Evolutionary conservation across 2,329 filamentous ascomycete species (phyloP).

Genomic region (Botrytis cinerea): DNA sequence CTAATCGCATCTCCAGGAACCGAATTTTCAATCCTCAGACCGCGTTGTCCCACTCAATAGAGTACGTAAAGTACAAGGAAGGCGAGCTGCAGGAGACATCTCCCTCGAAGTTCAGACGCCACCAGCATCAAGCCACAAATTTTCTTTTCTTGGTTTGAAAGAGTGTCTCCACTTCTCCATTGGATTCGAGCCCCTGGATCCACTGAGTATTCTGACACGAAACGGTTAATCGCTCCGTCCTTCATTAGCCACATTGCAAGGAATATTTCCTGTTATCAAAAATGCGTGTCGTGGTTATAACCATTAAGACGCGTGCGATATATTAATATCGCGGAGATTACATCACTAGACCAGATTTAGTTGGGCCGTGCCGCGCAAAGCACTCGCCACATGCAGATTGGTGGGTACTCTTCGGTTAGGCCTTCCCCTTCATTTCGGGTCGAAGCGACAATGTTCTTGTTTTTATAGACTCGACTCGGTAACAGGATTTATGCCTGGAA

Average conservation of each 20-base stretch:
- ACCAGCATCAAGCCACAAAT: slow-evolving; percentile 12
- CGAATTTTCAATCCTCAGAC: background rate
- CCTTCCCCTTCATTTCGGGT: slow-evolving; percentile 12
- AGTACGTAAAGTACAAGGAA: background rate
- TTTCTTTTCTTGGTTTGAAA: background rate
- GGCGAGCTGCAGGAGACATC: background rate
- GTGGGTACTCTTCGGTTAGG: slow-evolving; percentile 1
- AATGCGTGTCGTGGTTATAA: background rate
- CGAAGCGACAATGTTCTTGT: slow-evolving; percentile 55
- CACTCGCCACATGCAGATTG: slow-evolving; percentile 5
- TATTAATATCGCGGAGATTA: slow-evolving; percentile 19
- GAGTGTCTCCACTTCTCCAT: background rate
- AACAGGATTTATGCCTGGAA: slow-evolving; percentile 7
- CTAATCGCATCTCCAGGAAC: background rate
- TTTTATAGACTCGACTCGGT: slow-evolving; percentile 51
- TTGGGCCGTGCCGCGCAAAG: slow-evolving; percentile 67
- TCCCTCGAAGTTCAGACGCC: background rate
- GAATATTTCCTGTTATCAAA: slow-evolving; percentile 20
- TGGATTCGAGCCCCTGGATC: background rate
- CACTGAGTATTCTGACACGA: slow-evolving; percentile 2
- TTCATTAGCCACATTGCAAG: slow-evolving; percentile 14
- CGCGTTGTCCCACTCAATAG: background rate
- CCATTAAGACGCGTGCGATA: slow-evolving; percentile 16
- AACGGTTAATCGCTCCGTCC: background rate
- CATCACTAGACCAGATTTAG: slow-evolving; percentile 40